phyloP scores from a whole-genome alignment of 2,329 filamentous ascomycete genomes.

The Epichloe sp. region DNA sequence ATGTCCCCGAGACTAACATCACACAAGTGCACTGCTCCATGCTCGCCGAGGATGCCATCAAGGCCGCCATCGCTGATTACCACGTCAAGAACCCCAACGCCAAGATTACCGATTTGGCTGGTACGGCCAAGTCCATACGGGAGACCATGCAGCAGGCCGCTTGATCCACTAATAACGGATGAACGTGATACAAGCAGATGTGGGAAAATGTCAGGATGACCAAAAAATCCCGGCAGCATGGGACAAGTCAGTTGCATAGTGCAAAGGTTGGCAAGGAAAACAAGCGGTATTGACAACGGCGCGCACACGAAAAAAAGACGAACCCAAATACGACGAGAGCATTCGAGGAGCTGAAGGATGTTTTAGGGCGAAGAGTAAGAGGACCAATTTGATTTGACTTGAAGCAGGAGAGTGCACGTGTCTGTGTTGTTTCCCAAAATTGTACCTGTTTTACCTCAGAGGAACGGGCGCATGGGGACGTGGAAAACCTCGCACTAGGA shows the following conservation, averaged over 20 bases:
- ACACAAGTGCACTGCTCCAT: constrained; percentile 72
- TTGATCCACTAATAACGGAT: not conserved
- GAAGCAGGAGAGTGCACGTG: not conserved
- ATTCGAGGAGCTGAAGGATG: too few species aligned
- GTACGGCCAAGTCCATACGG: constrained; percentile 38
- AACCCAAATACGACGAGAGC: too few species aligned
- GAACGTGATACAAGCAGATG: not conserved
- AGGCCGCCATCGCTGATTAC: constrained; percentile 80
- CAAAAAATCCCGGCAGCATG: not conserved
- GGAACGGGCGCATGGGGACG: too few species aligned
- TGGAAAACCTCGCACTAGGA: too few species aligned
- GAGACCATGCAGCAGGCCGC: constrained; percentile 8
- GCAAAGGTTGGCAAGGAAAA: not conserved
- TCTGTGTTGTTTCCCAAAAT: too few species aligned
- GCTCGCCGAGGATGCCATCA: constrained; percentile 85
- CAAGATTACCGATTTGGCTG: constrained; percentile 60
- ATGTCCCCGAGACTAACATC: not conserved
- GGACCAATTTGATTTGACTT: not conserved
- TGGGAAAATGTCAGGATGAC: not conserved
- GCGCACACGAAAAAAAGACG: too few species aligned
- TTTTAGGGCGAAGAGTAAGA: too few species aligned
- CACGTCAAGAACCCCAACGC: constrained; percentile 55
- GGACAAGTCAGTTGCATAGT: not conserved
- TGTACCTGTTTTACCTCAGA: too few species aligned
- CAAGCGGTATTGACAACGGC: not conserved